phyloP scores from a whole-genome alignment of 2,329 filamentous ascomycete genomes.

The Pseudogymnoascus sp. region DNA sequence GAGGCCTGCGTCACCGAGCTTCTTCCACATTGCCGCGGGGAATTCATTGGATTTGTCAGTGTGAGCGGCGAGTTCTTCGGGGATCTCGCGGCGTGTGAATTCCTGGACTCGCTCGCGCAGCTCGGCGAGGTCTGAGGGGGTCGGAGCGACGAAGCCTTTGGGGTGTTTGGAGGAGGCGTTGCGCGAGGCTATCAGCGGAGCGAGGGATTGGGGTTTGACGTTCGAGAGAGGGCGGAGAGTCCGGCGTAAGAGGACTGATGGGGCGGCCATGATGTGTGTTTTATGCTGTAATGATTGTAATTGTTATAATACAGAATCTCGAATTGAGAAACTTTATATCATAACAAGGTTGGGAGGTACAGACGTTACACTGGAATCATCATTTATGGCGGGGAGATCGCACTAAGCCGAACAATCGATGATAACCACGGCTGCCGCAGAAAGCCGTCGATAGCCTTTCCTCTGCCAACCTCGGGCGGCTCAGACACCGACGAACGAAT shows the following conservation, averaged over 20 bases:
- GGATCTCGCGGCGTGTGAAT: constrained; percentile 80
- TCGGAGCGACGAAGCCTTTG: constrained; percentile 48
- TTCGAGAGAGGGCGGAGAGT: constrained; percentile 2
- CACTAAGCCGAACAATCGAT: background rate
- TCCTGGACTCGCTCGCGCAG: constrained; percentile 52
- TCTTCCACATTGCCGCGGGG: constrained; percentile 84
- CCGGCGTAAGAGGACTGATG: constrained; percentile 4
- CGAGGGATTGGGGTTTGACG: background rate
- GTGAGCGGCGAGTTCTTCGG: constrained; percentile 68
- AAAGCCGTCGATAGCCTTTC: constrained; percentile 2
- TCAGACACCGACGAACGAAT: background rate
- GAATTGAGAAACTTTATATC: background rate
- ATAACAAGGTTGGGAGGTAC: background rate
- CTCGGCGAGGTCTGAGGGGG: constrained; percentile 41
- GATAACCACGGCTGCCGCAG: constrained; percentile 3
- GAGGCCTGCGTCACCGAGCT: constrained; percentile 84
- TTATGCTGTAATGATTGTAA: background rate
- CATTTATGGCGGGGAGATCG: constrained; percentile 2
- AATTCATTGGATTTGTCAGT: constrained; percentile 88
- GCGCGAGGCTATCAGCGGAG: constrained; percentile 20
- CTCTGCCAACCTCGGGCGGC: background rate
- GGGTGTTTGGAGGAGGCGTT: constrained; percentile 62
- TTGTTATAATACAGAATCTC: background rate
- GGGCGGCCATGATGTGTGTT: background rate
- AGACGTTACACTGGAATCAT: background rate